Evolutionary conservation across 768 basidiomycete genomes (phyloP), one percentile per base, ranked within the genome.

Genomic region (Xanthoconium purpureum): DNA sequence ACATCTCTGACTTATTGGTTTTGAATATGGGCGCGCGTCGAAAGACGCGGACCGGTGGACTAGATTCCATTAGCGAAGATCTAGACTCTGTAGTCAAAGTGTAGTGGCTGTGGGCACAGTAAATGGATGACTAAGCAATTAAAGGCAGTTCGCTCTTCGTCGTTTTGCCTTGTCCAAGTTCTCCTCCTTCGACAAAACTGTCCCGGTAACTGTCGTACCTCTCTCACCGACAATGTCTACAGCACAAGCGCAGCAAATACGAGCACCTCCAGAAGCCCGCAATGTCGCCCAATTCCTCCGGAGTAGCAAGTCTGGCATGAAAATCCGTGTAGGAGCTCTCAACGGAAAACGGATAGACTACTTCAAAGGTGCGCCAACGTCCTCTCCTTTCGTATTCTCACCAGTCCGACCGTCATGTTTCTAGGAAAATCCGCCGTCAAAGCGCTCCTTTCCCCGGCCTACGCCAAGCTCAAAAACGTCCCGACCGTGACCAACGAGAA

Each of bases 281-380:
- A 88, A 85, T 65, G 86, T 94, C 47, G 91, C 91, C 52, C 83
- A 90, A 62, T 99, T 91, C 67, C 77, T 99, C 48, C 85, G 97
- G 44, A 87, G 89, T 61, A 87, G 89, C 63, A 87, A 85, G 65
- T 80, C 91, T 14, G 92, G 92, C 3, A 84, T 98, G 65, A 98
- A 97, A 77, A 82, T 87, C 52, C 82, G 92, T 60, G 87, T 89
- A 11, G 97, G 97, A 20, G 89, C 94, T 10, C 75, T 98, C 66
- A 92, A 92, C 64, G 96, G 96, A 24, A 97, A 96, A 73, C 87
- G 96, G 36, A 75, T 95, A 50, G 96, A 98, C 73, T 99, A 98
- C 75, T 99, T 98, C 80, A 99, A 94, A 78, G 97, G 96, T 94
- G 50, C 63, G 80, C 33, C 35, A 28, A 24, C 12, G 2, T 24